These are phyloP conservation scores for Asparagopsis taxiformis DNA, from an alignment of 31 red algal species.

Conservation along the genomic window DNA sequence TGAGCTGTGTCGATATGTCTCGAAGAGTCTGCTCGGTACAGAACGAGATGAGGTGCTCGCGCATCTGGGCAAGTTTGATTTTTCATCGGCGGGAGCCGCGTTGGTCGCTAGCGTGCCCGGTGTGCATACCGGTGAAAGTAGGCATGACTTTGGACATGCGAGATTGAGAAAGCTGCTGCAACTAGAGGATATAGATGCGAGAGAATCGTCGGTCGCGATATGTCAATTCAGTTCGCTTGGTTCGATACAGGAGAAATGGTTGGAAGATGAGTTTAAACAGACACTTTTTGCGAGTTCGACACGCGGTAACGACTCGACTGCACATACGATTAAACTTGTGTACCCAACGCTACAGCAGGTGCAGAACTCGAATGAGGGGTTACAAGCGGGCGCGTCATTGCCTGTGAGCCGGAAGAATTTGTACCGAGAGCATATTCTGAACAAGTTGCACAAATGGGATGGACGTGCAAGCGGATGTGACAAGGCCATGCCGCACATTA, in stretches of 20 bases:
- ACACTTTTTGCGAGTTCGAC: conserved; percentile 32
- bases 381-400: conserved; percentile 61
- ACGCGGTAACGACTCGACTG: neutral
- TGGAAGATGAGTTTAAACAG: conserved; percentile 55
- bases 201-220: conserved; percentile 34
- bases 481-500: conserved; percentile 86
- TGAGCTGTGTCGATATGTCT: conserved; percentile 31
- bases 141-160: conserved; percentile 41
- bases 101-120: conserved; percentile 86
- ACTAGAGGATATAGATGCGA: neutral
- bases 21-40: conserved; percentile 4
- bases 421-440: conserved; percentile 39
- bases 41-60: conserved; percentile 16
- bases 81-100: conserved; percentile 72
- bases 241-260: conserved; percentile 56
- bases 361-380: conserved; percentile 54
- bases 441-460: conserved; percentile 62
- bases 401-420: conserved; percentile 59
- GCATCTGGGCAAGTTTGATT: conserved; percentile 57
- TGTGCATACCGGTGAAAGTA: conserved; percentile 24
- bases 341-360: conserved; percentile 73
- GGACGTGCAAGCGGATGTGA: conserved; percentile 21
- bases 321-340: conserved; percentile 37
- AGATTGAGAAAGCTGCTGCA: conserved; percentile 58
- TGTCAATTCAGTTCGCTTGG: conserved; percentile 82